These are phyloP conservation scores for Tolypocladium tundrense DNA, from an alignment of 2,329 filamentous ascomycete species.

Conservation along the genomic window DNA sequence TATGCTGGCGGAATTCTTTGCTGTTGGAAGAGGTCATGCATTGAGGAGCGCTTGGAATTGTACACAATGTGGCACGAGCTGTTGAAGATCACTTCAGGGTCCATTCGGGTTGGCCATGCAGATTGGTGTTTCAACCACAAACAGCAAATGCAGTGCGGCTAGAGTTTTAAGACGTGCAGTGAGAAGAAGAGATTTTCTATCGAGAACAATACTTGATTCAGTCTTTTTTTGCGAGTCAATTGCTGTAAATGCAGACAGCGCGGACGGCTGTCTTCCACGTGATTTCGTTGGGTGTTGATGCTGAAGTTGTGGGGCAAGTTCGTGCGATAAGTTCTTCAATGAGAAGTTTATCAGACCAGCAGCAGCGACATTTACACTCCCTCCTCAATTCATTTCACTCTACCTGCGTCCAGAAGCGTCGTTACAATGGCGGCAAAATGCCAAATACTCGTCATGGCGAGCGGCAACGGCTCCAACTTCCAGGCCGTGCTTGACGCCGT, in stretches of 20 bases:
- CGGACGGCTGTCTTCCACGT: neutral
- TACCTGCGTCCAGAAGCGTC: neutral
- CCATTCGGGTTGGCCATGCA: neutral
- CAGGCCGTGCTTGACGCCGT: constrained; percentile 56
- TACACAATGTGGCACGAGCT: neutral
- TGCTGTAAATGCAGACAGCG: neutral
- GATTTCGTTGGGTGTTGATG: neutral
- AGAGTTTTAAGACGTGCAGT: neutral
- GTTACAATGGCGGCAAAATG: constrained; percentile 12
- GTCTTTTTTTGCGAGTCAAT: neutral
- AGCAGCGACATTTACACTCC: neutral
- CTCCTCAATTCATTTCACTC: neutral
- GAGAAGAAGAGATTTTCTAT: neutral
- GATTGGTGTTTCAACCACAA: neutral
- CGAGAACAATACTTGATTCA: neutral
- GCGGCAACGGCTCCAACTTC: constrained; percentile 66
- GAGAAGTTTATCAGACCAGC: neutral
- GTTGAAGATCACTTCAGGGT: neutral
- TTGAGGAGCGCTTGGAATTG: neutral
- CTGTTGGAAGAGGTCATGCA: neutral
- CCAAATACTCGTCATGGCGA: constrained; percentile 58
- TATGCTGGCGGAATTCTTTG: neutral
- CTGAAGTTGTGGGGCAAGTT: neutral
- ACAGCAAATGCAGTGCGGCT: neutral
- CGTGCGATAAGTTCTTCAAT: neutral